Percentiles rank a stretch among this genome's conserved stretches.
phyloP scores from a whole-genome alignment of 208 protist genomes.

The Crithidia sp. region DNA sequence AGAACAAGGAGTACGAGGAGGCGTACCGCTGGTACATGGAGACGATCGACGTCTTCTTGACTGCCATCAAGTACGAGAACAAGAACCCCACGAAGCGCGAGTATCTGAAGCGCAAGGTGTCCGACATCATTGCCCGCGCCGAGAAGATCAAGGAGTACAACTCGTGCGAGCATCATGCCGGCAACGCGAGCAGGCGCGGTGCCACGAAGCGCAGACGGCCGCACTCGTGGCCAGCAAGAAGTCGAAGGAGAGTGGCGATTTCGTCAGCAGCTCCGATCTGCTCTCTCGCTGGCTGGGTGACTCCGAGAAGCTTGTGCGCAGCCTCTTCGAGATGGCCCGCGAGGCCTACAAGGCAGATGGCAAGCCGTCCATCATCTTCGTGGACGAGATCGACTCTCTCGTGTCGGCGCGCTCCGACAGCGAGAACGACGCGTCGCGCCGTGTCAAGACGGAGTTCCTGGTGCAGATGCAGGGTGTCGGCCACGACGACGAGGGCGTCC shows the following conservation, averaged over 20 bases:
- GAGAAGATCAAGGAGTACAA: conserved; percentile 96
- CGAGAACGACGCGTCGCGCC: conserved; percentile 92
- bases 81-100: conserved; percentile 95
- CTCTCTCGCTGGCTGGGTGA: conserved; percentile 95
- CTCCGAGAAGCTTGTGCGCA: conserved; percentile 93
- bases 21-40: conserved; percentile 94
- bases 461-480: conserved; percentile 96
- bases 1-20: conserved; percentile 93
- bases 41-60: conserved; percentile 95
- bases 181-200: no score
- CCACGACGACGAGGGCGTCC: conserved; percentile 84
- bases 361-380: conserved; percentile 94
- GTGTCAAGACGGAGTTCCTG: conserved; percentile 99
- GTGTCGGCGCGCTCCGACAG: conserved; percentile 85
- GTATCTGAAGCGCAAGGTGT: conserved; percentile 89
- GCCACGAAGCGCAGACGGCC: conserved; percentile 78
- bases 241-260: no score
- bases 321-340: conserved; percentile 93
- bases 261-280: conserved; percentile 89
- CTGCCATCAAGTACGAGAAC: conserved; percentile 95
- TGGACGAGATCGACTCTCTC: conserved; percentile 96
- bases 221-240: conserved; percentile 80
- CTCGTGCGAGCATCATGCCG: conserved; percentile 65
- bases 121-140: conserved; percentile 94
- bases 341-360: conserved; percentile 71